These are phyloP conservation scores for Phytopythium delawarense DNA, from an alignment of 352 stramenopile genomes.

Conservation along the genomic window DNA sequence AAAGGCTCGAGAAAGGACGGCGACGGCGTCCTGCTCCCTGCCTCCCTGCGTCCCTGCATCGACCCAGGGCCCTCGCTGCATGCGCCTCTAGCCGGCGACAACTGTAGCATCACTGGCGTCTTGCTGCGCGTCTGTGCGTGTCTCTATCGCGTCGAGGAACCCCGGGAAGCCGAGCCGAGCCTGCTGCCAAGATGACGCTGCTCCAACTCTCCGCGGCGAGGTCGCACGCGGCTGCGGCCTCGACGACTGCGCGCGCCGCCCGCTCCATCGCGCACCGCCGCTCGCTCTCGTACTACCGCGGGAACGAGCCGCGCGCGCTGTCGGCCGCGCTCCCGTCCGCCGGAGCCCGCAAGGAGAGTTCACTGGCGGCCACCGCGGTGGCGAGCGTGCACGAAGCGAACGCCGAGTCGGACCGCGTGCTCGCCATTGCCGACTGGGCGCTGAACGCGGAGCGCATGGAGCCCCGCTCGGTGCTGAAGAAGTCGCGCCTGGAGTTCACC, in stretches of 20 bases:
- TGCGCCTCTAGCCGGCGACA: background rate
- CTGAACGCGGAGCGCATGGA: conserved; percentile 45
- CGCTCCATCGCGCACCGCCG: conserved; percentile 14
- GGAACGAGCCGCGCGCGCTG: conserved; percentile 8
- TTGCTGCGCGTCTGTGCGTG: background rate
- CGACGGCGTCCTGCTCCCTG: background rate
- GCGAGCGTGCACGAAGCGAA: conserved; percentile 12
- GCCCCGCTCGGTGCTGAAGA: conserved; percentile 40
- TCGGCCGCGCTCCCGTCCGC: conserved; percentile 1
- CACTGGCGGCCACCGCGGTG: conserved; percentile 14
- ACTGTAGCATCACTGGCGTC: background rate
- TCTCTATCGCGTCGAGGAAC: background rate
- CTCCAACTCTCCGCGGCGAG: conserved; percentile 11
- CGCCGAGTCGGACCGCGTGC: conserved; percentile 15
- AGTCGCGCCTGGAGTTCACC: conserved; percentile 14
- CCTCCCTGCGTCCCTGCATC: background rate
- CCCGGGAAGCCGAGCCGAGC: background rate
- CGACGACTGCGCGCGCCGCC: conserved; percentile 20
- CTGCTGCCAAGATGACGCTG: background rate
- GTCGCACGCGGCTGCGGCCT: background rate
- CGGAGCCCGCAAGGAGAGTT: conserved; percentile 22
- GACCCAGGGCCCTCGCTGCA: conserved; percentile 4
- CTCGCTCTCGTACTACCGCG: conserved; percentile 6
- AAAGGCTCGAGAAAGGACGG: conserved; percentile 2
- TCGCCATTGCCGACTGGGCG: conserved; percentile 49